A percentile compares a stretch with the other conserved stretches of the same genome.
phyloP scores from a whole-genome alignment of 1,139 yeast genomes.

The Lodderomyces theae region DNA sequence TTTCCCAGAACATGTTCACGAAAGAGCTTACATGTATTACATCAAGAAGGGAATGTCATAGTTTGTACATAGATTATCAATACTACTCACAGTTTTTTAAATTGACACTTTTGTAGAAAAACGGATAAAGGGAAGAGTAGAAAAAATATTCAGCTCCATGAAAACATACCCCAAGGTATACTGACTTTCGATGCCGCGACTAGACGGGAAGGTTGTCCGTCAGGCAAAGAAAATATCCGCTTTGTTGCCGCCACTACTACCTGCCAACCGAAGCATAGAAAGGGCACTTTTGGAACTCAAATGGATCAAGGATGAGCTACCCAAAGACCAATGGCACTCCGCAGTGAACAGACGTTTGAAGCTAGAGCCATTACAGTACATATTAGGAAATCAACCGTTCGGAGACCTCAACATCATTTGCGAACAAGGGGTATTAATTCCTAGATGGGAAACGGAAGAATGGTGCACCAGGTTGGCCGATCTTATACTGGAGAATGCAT shows the following conservation, averaged over 20 bases:
- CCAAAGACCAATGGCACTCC: constrained; percentile 29
- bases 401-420: constrained; percentile 65
- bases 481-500: constrained; percentile 17
- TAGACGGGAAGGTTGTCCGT: constrained; percentile 27
- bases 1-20: constrained; percentile 77
- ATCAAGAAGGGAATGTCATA: constrained; percentile 67
- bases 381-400: constrained; percentile 85
- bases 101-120: no score
- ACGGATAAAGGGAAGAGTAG: neutral
- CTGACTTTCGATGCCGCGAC: constrained; percentile 40
- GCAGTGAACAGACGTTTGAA: constrained; percentile 41
- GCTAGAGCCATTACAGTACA: constrained; percentile 74
- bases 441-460: constrained; percentile 95
- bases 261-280: constrained; percentile 28
- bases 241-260: constrained; percentile 32
- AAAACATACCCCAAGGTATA: no score
- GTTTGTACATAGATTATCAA: constrained; percentile 11
- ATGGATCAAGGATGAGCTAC: constrained; percentile 44
- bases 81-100: no score
- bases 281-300: constrained; percentile 35
- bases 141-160: neutral
- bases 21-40: constrained; percentile 95
- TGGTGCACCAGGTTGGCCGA: constrained; percentile 58
- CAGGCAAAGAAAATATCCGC: constrained; percentile 27
- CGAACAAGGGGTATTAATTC: constrained; percentile 68